Percentiles rank a stretch among this genome's conserved stretches.
Evolutionary conservation across 768 basidiomycete species (phyloP).

Genomic region (Cystofilobasidium ferigula): DNA sequence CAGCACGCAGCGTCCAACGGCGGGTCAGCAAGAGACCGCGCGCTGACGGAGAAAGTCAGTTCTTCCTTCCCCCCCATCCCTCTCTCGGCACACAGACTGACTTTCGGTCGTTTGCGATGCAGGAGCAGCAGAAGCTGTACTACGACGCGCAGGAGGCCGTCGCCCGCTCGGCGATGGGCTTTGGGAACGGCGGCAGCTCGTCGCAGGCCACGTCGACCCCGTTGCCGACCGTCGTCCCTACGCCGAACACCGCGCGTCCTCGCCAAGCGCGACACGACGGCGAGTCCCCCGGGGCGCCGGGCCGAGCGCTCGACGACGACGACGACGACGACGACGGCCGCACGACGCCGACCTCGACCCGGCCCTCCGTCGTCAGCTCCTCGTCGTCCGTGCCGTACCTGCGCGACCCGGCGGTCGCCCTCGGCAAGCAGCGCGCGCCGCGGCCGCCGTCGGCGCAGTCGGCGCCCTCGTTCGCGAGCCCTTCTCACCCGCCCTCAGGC

Average conservation of each 20-base stretch:
- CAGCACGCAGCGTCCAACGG: not conserved
- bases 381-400: not conserved
- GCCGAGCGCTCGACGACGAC: not conserved
- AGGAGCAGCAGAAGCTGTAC: slow-evolving; percentile 14
- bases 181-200: not conserved
- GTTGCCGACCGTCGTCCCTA: not conserved
- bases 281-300: too few species aligned
- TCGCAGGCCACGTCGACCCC: not conserved
- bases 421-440: slow-evolving; percentile 1
- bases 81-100: not conserved
- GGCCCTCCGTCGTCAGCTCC: not conserved
- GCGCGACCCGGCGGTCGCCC: not conserved
- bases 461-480: not conserved
- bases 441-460: not conserved
- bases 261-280: too few species aligned
- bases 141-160: slow-evolving; percentile 22
- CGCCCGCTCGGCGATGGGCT: not conserved
- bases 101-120: not conserved
- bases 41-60: slow-evolving; percentile 1
- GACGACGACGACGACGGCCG: not conserved
- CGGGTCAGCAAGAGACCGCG: not conserved
- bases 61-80: not conserved
- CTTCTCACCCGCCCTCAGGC: not conserved
- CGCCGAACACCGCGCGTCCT: not conserved
- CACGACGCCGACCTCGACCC: not conserved